Percentiles rank a stretch among this genome's conserved stretches.
These are phyloP conservation scores for Hemileccinum rubropunctum DNA, from an alignment of 768 basidiomycete species.

Conservation along the genomic window DNA sequence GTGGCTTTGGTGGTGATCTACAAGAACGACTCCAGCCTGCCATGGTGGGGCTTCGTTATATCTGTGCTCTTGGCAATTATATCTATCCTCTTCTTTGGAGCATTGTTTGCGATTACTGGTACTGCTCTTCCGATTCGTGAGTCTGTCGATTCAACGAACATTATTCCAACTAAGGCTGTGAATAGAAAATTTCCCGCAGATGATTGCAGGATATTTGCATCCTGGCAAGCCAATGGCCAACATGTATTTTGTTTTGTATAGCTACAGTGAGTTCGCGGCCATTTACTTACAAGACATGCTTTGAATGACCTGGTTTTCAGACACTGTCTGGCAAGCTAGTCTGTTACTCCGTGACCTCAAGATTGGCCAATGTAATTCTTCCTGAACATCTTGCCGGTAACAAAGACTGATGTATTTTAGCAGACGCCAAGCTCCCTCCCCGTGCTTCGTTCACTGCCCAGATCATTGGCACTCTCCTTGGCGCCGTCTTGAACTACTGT, in stretches of 20 bases:
- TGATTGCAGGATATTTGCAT: constrained; percentile 38
- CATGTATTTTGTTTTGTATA: constrained; percentile 44
- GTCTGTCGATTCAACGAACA: constrained; percentile 1
- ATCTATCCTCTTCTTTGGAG: constrained; percentile 52
- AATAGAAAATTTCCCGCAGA: constrained; percentile 31
- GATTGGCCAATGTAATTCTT: constrained; percentile 27
- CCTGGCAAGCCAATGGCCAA: constrained; percentile 41
- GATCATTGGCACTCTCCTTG: constrained; percentile 53
- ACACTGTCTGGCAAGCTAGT: constrained; percentile 47
- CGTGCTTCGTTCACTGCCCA: constrained; percentile 62
- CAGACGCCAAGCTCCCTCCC: constrained; percentile 56
- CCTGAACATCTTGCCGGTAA: constrained; percentile 13
- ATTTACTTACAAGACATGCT: constrained; percentile 36
- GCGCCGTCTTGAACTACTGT: constrained; percentile 47
- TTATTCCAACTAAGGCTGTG: neutral
- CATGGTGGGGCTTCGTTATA: constrained; percentile 59
- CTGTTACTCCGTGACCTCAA: constrained; percentile 60
- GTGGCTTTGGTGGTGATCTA: constrained; percentile 57
- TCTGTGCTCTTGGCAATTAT: constrained; percentile 49
- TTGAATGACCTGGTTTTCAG: constrained; percentile 35
- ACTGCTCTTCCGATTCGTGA: constrained; percentile 14
- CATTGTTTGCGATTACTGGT: constrained; percentile 52
- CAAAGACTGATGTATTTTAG: constrained; percentile 32
- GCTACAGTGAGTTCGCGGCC: constrained; percentile 39
- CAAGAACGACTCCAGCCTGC: constrained; percentile 49